Base-by-base conservation (phyloP, 352 stramenopile genomes). In the Albugo candida region DNA sequence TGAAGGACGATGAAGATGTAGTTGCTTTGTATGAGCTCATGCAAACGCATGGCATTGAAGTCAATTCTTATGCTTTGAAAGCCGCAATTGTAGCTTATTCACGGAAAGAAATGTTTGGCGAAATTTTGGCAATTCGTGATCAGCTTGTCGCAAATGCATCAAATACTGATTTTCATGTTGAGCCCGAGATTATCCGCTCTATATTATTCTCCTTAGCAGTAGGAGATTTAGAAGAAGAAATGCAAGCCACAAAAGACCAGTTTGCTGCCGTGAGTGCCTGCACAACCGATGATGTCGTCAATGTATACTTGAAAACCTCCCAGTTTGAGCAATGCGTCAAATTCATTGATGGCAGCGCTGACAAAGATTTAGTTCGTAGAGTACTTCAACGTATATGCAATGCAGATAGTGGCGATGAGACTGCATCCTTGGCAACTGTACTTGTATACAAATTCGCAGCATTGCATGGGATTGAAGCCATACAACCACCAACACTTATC, bases 61-160 rank as follows among this genome's bases (percentile, higher is more conserved):
- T 72, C 18, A 89, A 89, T 49, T 69, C 74, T 41, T 89, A 84
- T 40, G 77, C 74, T 19, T 69, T 69, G 47, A 85, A 86, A 45
- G 77, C 77, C 11, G 72, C 74, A 6, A 70, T 86, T 48, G 55
- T 65, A 5, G 74, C 74, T 1, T 86, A 83, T 50, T 84, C 77
- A 16, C 74, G 74, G 20, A 56, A 65, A 20, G 60, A 60, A 41
- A 53, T 52, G 2, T 55, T 67, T 5, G 70, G 81, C 37, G 54
- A 74, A 21, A 72, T 89, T 40, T 48, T 80, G 27, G 55, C 51
- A n/a, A 65, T 85, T 34, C 64, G 63, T 13, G 63, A 79, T 27
- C 36, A 43, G 34, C 43, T 78, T 2, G 10, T 51, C 1, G 38
- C 37, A n/a, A 36, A 53, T 8, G 17, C 38, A 8, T 43, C 38